Percentiles rank a stretch among this genome's conserved stretches.
Conservation (phyloP, 2,329 filamentous ascomycete genomes). For the Nothophaeocryptopus gaeumannii region DNA sequence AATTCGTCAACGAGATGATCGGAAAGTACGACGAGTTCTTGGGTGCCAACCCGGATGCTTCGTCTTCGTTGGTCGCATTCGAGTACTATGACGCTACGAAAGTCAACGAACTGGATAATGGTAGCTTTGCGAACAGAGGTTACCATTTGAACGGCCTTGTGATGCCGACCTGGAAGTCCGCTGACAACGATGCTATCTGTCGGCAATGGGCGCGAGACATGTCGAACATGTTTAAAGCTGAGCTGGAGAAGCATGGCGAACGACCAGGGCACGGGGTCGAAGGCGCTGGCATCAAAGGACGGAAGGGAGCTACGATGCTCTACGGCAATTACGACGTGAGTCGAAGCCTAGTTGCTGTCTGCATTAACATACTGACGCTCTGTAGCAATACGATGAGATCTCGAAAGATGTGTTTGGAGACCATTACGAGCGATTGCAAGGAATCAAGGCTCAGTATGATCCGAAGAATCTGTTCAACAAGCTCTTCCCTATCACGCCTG, state of each 20-base stretch:
- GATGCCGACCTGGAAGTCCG: slow-evolving; percentile 31
- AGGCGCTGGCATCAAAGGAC: slow-evolving; percentile 24
- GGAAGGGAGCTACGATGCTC: slow-evolving; percentile 29
- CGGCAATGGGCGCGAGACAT: slow-evolving; percentile 31
- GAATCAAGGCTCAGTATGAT: slow-evolving; percentile 48
- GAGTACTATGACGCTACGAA: slow-evolving; percentile 28
- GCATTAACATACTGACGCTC: slow-evolving; percentile 4
- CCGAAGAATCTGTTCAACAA: slow-evolving; percentile 49
- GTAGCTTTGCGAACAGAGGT: slow-evolving; percentile 30
- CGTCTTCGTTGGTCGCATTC: slow-evolving; percentile 23
- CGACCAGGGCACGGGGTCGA: slow-evolving; percentile 24
- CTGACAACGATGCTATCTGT: slow-evolving; percentile 25
- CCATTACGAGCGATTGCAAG: slow-evolving; percentile 42
- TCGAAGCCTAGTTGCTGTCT: background rate
- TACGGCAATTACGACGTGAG: slow-evolving; percentile 33
- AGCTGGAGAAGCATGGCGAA: slow-evolving; percentile 23
- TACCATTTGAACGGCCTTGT: slow-evolving; percentile 31
- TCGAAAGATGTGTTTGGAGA: slow-evolving; percentile 44
- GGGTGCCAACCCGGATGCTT: slow-evolving; percentile 20
- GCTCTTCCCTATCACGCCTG: slow-evolving; percentile 27
- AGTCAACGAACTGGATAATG: slow-evolving; percentile 21
- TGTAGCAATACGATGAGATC: slow-evolving; percentile 30
- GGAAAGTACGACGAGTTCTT: slow-evolving; percentile 24
- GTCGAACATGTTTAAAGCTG: slow-evolving; percentile 26
- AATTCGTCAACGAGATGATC: slow-evolving; percentile 24